These are phyloP conservation scores for Phytophthora niederhauseri DNA, from an alignment of 352 stramenopile genomes.

Conservation along the genomic window DNA sequence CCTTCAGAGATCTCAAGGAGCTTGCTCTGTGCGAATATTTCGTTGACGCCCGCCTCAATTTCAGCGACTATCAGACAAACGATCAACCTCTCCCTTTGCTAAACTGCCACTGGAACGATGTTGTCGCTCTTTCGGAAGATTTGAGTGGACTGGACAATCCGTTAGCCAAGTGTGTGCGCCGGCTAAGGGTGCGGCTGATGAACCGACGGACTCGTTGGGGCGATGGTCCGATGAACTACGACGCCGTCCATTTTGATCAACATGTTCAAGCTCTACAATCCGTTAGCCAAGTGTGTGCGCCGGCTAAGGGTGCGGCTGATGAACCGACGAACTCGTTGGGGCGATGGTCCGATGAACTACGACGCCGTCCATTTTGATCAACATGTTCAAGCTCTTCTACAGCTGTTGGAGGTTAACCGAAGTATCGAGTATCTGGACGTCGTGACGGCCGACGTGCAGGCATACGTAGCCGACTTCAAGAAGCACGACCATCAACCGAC, in stretches of 20 bases:
- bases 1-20: background rate
- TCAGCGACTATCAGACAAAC: background rate
- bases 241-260: background rate
- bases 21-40: background rate
- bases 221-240: background rate
- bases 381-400: background rate
- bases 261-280: background rate
- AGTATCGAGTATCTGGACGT: background rate
- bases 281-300: too few species aligned
- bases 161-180: background rate
- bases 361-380: background rate
- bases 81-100: background rate
- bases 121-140: background rate
- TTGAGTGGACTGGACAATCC: background rate
- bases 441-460: too few species aligned
- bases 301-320: too few species aligned
- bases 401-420: background rate
- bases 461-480: too few species aligned
- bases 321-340: too few species aligned
- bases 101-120: background rate
- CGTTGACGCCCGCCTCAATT: background rate
- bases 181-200: background rate
- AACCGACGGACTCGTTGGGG: background rate
- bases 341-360: background rate
- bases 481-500: too few species aligned